Conservation (phyloP, 768 basidiomycete genomes). For the Mycena metata region DNA sequence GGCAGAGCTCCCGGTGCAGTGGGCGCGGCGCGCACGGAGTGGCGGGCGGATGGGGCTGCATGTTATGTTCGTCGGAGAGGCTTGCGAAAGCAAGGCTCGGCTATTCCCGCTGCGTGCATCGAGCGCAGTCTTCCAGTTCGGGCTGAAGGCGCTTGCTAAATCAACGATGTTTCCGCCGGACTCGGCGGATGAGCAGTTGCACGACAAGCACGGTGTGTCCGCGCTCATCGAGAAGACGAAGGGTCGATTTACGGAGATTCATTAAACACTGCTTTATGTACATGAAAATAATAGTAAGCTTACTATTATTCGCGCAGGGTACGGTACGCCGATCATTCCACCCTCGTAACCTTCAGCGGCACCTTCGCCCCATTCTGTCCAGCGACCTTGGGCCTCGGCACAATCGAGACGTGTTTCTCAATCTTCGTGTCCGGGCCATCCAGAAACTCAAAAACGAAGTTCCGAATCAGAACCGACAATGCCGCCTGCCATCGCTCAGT, state of each 20-base stretch:
- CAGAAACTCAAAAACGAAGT: slow-evolving; percentile 55
- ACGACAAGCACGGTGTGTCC: background rate
- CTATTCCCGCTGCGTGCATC: background rate
- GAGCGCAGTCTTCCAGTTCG: background rate
- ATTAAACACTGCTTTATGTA: slow-evolving; percentile 37
- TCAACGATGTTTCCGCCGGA: background rate
- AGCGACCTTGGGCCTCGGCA: slow-evolving; percentile 53
- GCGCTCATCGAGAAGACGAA: slow-evolving; percentile 44
- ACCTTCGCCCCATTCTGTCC: slow-evolving; percentile 50
- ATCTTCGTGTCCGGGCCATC: slow-evolving; percentile 56
- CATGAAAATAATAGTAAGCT: too few relatives aligned
- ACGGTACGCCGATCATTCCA: slow-evolving; percentile 18
- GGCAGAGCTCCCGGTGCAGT: slow-evolving; percentile 9
- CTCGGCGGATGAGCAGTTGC: background rate
- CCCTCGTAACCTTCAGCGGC: slow-evolving; percentile 50
- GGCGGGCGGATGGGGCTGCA: slow-evolving; percentile 13
- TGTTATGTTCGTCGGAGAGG: slow-evolving; percentile 1
- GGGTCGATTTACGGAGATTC: slow-evolving; percentile 41
- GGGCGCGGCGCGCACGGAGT: background rate
- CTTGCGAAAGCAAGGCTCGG: background rate
- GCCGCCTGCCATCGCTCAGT: slow-evolving; percentile 49
- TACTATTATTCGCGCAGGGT: too few relatives aligned
- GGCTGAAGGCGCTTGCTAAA: background rate
- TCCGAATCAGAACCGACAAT: slow-evolving; percentile 58
- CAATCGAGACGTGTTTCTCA: slow-evolving; percentile 49